Conservation (phyloP, 1,139 yeast genomes). For the Debaryomycetaceae sp. region DNA sequence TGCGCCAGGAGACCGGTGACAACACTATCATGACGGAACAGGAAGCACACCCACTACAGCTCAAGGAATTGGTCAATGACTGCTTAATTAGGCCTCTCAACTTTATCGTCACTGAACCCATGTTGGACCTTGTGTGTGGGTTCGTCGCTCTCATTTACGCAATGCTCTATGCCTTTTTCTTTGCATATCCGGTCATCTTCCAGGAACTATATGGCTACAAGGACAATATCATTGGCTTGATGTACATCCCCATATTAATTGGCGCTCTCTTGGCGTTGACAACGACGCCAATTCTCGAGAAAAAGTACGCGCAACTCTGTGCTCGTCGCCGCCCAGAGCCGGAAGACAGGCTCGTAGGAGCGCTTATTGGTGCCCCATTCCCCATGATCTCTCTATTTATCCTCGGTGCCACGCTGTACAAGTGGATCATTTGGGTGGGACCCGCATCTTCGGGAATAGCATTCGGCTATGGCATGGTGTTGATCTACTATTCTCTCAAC, state of each 20-base stretch:
- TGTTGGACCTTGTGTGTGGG: slow-evolving; percentile 67
- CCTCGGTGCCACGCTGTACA: slow-evolving; percentile 77
- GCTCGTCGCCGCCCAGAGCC: slow-evolving; percentile 62
- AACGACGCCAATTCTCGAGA: slow-evolving; percentile 66
- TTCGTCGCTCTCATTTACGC: slow-evolving; percentile 85
- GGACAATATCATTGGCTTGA: slow-evolving; percentile 66
- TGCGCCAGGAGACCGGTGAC: slow-evolving; percentile 76
- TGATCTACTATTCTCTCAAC: slow-evolving; percentile 77
- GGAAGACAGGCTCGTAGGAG: slow-evolving; percentile 79
- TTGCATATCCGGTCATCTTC: slow-evolving; percentile 76
- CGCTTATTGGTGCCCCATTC: slow-evolving; percentile 84
- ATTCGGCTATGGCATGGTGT: slow-evolving; percentile 87
- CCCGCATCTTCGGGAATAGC: slow-evolving; percentile 88
- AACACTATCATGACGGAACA: slow-evolving; percentile 83
- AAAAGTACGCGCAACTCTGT: slow-evolving; percentile 40
- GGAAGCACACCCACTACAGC: slow-evolving; percentile 64
- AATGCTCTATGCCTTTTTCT: slow-evolving; percentile 81
- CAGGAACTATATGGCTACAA: slow-evolving; percentile 52
- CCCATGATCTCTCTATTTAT: slow-evolving; percentile 82
- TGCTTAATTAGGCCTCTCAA: slow-evolving; percentile 68
- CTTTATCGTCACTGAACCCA: slow-evolving; percentile 72
- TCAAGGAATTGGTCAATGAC: slow-evolving; percentile 53
- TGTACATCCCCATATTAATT: slow-evolving; percentile 78
- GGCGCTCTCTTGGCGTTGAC: slow-evolving; percentile 68
- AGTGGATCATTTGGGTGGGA: slow-evolving; percentile 83